phyloP scores from a whole-genome alignment of 805 yeast species.

The Yamadazyma tumulicola region DNA sequence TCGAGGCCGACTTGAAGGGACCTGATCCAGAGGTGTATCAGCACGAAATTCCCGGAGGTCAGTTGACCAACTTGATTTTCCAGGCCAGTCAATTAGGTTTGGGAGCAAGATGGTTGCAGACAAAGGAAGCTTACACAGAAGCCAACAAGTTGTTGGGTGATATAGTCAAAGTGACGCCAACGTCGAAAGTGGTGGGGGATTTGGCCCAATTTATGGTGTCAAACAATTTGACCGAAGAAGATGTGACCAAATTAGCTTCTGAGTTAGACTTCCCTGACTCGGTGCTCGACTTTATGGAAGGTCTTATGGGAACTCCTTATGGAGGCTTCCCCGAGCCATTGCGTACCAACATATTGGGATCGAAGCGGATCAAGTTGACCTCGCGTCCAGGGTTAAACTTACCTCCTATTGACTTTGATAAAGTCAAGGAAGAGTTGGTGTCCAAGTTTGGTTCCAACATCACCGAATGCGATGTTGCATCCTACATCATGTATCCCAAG shows the following conservation, averaged over 20 bases:
- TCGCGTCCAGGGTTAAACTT: slow-evolving; percentile 90
- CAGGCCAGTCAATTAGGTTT: slow-evolving; percentile 99
- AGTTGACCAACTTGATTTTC: slow-evolving; percentile 94
- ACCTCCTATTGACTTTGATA: slow-evolving; percentile 75
- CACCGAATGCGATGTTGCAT: slow-evolving; percentile 86
- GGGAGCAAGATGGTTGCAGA: slow-evolving; percentile 94
- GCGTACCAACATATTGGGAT: slow-evolving; percentile 84
- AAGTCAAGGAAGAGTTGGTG: slow-evolving; percentile 67
- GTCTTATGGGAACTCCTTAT: slow-evolving; percentile 98
- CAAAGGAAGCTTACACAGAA: slow-evolving; percentile 88
- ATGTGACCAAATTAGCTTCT: slow-evolving; percentile 80
- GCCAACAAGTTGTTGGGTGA: slow-evolving; percentile 94
- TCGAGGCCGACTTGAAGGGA: slow-evolving; percentile 98
- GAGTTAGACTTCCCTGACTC: slow-evolving; percentile 98
- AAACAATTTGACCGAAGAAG: slow-evolving; percentile 81
- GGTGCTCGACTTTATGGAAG: slow-evolving; percentile 97
- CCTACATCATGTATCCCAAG: slow-evolving; percentile 97
- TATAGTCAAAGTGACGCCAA: slow-evolving; percentile 97
- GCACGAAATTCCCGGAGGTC: slow-evolving; percentile 99
- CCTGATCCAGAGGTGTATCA: slow-evolving; percentile 99
- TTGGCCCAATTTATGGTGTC: slow-evolving; percentile 99
- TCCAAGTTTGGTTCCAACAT: slow-evolving; percentile 71
- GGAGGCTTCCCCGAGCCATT: slow-evolving; percentile 99
- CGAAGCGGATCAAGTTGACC: slow-evolving; percentile 87
- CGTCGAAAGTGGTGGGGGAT: slow-evolving; percentile 99